These are phyloP conservation scores for Colletotrichum sp. DNA, from an alignment of 2,329 filamentous ascomycete genomes.

Conservation along the genomic window DNA sequence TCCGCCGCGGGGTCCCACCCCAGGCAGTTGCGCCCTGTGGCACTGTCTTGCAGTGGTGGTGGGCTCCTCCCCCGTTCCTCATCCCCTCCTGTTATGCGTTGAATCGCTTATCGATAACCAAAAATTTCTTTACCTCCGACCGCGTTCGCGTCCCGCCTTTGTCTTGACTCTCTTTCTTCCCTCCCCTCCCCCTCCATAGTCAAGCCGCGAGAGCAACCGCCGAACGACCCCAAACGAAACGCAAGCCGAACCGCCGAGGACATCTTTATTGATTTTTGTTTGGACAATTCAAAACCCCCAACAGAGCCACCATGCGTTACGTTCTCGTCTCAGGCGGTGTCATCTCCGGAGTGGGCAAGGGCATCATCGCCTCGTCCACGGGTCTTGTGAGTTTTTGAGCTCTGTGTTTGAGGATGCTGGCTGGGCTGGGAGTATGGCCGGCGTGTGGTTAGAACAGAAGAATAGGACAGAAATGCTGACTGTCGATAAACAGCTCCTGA, in stretches of 20 bases:
- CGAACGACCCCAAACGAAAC: background rate
- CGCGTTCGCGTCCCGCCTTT: constrained; percentile 20
- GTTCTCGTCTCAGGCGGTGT: constrained; percentile 45
- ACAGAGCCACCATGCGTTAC: constrained; percentile 27
- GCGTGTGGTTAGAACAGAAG: background rate
- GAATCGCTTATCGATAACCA: constrained; percentile 16
- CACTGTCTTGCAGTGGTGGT: background rate
- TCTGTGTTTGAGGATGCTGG: background rate
- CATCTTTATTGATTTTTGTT: background rate
- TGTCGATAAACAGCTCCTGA: constrained; percentile 67
- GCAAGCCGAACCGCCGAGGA: background rate
- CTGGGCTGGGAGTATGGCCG: background rate
- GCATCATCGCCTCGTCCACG: constrained; percentile 68
- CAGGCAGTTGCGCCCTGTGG: background rate
- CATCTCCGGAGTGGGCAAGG: constrained; percentile 65
- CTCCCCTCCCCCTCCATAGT: constrained; percentile 18
- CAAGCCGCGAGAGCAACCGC: constrained; percentile 12
- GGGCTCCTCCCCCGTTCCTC: background rate
- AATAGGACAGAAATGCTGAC: background rate
- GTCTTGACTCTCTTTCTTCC: constrained; percentile 16
- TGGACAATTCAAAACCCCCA: background rate
- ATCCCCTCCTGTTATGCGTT: constrained; percentile 1
- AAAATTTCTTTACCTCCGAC: constrained; percentile 22
- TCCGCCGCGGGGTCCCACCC: background rate
- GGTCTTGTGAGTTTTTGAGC: constrained; percentile 51